A percentile compares a stretch with the other conserved stretches of the same genome.
phyloP scores from a whole-genome alignment of 148 eudicot genomes.

The Oxyria digyna region DNA sequence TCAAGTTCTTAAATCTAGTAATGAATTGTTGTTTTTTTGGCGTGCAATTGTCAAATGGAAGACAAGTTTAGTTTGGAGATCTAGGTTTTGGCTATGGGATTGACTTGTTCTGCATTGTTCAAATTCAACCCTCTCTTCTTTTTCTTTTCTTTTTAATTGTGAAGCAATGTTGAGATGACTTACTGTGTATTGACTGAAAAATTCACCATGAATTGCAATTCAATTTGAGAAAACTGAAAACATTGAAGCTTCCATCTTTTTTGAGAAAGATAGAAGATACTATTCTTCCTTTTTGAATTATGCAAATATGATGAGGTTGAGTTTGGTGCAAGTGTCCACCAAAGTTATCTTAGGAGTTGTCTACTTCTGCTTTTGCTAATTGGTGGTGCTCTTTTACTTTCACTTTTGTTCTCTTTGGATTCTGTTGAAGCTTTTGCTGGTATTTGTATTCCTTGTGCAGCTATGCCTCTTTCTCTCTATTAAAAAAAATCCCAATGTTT shows the following conservation, averaged over 20 bases:
- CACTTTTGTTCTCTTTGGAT: constrained; percentile 6
- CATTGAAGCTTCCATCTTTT: background rate
- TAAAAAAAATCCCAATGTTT: background rate
- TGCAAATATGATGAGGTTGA: background rate
- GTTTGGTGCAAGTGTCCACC: background rate
- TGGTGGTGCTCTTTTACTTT: background rate
- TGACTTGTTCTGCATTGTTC: background rate
- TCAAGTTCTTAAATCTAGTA: background rate
- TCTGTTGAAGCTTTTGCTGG: background rate
- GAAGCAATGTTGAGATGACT: background rate
- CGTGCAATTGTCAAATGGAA: background rate
- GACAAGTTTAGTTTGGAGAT: background rate
- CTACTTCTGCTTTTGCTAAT: background rate
- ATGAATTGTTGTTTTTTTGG: background rate
- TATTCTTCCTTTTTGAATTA: constrained; percentile 4
- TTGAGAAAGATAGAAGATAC: background rate
- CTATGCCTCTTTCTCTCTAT: background rate
- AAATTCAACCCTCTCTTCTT: background rate
- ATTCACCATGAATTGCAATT: background rate
- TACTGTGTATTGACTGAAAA: background rate
- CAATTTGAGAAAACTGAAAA: background rate
- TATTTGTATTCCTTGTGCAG: background rate
- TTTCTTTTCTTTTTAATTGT: background rate
- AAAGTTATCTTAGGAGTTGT: background rate
- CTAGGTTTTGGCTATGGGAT: background rate